Evolutionary conservation across 2,329 filamentous ascomycete genomes (phyloP).

Genomic region (Westerdykella ornata): DNA sequence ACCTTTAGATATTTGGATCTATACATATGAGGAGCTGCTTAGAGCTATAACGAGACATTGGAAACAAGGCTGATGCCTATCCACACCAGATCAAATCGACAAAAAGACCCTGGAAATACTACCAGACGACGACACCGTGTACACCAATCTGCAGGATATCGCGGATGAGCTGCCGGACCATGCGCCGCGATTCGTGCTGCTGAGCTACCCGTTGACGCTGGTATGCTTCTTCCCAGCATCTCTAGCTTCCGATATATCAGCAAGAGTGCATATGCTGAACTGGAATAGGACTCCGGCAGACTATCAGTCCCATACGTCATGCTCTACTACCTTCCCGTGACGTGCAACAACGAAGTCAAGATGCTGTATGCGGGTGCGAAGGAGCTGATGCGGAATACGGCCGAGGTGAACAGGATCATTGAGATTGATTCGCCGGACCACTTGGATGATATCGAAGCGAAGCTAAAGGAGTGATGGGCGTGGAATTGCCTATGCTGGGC

Average conservation of each 20-base stretch:
- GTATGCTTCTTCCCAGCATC: slow-evolving; percentile 44
- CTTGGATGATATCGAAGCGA: slow-evolving; percentile 70
- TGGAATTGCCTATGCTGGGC: too few relatives aligned
- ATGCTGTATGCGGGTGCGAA: slow-evolving; percentile 97
- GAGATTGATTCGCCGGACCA: slow-evolving; percentile 79
- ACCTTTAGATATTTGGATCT: not conserved
- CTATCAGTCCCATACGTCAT: slow-evolving; percentile 88
- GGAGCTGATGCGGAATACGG: slow-evolving; percentile 88
- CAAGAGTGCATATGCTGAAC: too few relatives aligned
- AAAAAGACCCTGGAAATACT: slow-evolving; percentile 84
- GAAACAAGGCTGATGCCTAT: slow-evolving; percentile 21
- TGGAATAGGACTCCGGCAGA: slow-evolving; percentile 68
- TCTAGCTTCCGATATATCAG: too few relatives aligned
- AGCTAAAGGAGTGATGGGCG: slow-evolving; percentile 40
- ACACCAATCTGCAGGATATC: slow-evolving; percentile 72
- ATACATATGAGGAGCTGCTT: not conserved
- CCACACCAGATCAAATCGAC: slow-evolving; percentile 71
- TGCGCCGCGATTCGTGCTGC: slow-evolving; percentile 77
- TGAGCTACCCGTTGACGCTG: slow-evolving; percentile 85
- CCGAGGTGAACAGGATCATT: slow-evolving; percentile 80
- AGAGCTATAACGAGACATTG: not conserved
- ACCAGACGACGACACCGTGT: slow-evolving; percentile 73
- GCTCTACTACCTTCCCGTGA: slow-evolving; percentile 88
- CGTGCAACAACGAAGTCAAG: slow-evolving; percentile 76
- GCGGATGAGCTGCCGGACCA: slow-evolving; percentile 89